phyloP scores from a whole-genome alignment of 169 alveolate species.

The Plasmodium inui region DNA sequence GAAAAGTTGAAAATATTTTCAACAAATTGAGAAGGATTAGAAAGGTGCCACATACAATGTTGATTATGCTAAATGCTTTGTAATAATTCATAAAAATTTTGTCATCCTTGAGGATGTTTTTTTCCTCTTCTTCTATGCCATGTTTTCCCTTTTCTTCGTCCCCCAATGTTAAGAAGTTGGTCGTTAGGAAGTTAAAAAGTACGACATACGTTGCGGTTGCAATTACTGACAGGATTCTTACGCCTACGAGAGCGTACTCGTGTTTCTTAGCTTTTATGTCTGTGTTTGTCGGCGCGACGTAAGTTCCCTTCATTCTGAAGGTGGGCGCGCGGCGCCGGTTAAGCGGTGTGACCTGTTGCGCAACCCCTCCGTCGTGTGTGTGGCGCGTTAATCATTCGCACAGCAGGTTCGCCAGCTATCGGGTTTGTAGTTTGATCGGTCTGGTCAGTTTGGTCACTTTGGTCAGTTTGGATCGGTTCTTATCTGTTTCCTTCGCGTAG shows the following conservation, averaged over 20 bases:
- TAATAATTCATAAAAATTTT: conserved; percentile 49
- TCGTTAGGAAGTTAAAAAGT: conserved; percentile 16
- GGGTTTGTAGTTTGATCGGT: neutral
- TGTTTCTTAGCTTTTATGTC: neutral
- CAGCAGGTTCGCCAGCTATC: neutral
- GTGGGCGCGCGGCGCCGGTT: neutral
- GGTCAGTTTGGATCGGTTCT: neutral
- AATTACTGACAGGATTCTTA: conserved; percentile 13
- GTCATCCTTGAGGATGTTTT: conserved; percentile 22
- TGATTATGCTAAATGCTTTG: conserved; percentile 36
- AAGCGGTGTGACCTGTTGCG: neutral
- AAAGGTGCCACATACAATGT: conserved; percentile 37
- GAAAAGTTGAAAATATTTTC: conserved; percentile 9
- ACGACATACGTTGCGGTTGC: conserved; percentile 18
- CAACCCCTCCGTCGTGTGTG: neutral
- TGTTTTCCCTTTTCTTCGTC: neutral
- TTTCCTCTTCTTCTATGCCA: neutral
- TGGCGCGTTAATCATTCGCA: neutral
- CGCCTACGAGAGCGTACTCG: neutral
- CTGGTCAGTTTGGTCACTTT: neutral
- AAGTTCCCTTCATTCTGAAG: conserved; percentile 12
- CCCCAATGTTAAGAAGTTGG: conserved; percentile 1
- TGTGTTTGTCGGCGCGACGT: neutral
- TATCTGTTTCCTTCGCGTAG: neutral
- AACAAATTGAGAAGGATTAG: conserved; percentile 8